Percentiles rank a stretch among this genome's conserved stretches.
Conservation (phyloP, 2,329 filamentous ascomycete genomes). For the Cladosporium sp. region DNA sequence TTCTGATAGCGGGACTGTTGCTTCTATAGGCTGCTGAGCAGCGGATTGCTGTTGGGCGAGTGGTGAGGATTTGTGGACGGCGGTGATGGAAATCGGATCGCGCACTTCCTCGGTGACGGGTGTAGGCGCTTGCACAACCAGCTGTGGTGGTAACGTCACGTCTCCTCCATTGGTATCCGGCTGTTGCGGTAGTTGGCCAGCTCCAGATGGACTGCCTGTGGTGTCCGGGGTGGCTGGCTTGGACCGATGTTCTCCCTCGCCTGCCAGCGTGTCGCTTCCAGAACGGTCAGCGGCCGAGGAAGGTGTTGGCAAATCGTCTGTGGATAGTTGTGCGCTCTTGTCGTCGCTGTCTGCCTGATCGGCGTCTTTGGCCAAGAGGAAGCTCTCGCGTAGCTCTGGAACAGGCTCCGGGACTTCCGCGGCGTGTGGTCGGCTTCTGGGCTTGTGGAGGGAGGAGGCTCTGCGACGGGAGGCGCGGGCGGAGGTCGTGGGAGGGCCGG, state of each 20-base stretch:
- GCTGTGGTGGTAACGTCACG: slow-evolving; percentile 21
- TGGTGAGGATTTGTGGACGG: background rate
- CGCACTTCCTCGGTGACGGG: slow-evolving; percentile 20
- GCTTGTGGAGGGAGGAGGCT: background rate
- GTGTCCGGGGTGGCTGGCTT: slow-evolving; percentile 2
- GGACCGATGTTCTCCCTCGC: slow-evolving; percentile 6
- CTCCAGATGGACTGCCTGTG: background rate
- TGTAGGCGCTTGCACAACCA: slow-evolving; percentile 33
- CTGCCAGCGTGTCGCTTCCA: slow-evolving; percentile 20
- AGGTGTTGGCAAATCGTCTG: background rate
- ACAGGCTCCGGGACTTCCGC: slow-evolving; percentile 23
- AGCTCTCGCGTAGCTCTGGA: slow-evolving; percentile 22
- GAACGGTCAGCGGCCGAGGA: background rate
- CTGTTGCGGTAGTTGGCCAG: background rate
- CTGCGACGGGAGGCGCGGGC: slow-evolving; percentile 1
- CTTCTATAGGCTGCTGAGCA: background rate
- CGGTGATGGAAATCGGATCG: background rate
- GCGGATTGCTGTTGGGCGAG: slow-evolving; percentile 1
- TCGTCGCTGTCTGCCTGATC: background rate
- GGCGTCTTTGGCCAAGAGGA: slow-evolving; percentile 8
- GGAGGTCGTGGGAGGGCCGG: background rate
- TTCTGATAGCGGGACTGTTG: background rate
- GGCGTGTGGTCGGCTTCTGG: slow-evolving; percentile 13
- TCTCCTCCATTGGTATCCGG: slow-evolving; percentile 11
- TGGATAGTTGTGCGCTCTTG: background rate